Base-by-base conservation (phyloP, 2,329 filamentous ascomycete species). In the Epichloe coenophiala region DNA sequence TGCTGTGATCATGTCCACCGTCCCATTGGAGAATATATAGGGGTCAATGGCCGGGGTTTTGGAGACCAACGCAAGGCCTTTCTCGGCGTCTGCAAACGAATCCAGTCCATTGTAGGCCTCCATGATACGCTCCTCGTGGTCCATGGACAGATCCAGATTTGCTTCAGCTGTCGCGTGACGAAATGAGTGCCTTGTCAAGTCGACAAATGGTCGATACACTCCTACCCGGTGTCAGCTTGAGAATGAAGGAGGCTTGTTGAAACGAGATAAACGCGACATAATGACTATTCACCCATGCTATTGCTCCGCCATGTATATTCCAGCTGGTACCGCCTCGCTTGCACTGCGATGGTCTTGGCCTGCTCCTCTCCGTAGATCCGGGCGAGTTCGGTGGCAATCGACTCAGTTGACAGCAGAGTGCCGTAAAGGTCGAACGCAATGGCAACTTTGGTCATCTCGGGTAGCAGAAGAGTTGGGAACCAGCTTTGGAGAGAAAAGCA, bases 301-400 rank as follows among this genome's bases (percentile, higher is more conserved):
- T 82, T 88, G 56, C 84, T 66, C 48, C 85, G 72, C 83, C 83
- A 89, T 39, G 84, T 87, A 58, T 88, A 90, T 64, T 88, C 85
- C 8, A 89, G 70, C 63, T 89, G 85, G 59, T 83, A 83, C 33
- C 75, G 74, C 51, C 85, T 72, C 77, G 84, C 88, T 59, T 77
- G 64, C 15, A 72, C 63, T 4, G 83, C 78, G 35, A 88, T 71
- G 1, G 64, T 63, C 23, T 71, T 65, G 3, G 81, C 79, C 56
- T 75, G 74, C 5, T 80, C 76, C 33, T 75, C 62, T 6, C 76
- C 80, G 58, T 80, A 80, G 51, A 81, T 65, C 35, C 68, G 65
- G 15, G 74, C 73, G 12, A 89, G 68, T 53, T 81, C 71, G 37
- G 72, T 66, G 6, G 76, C 73, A 54, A 88, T 86, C 33, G 81